A percentile compares a stretch with the other conserved stretches of the same genome.
These are phyloP conservation scores for Prototheca wickerhamii DNA, from an alignment of 163 green algal genomes.

Conservation along the genomic window DNA sequence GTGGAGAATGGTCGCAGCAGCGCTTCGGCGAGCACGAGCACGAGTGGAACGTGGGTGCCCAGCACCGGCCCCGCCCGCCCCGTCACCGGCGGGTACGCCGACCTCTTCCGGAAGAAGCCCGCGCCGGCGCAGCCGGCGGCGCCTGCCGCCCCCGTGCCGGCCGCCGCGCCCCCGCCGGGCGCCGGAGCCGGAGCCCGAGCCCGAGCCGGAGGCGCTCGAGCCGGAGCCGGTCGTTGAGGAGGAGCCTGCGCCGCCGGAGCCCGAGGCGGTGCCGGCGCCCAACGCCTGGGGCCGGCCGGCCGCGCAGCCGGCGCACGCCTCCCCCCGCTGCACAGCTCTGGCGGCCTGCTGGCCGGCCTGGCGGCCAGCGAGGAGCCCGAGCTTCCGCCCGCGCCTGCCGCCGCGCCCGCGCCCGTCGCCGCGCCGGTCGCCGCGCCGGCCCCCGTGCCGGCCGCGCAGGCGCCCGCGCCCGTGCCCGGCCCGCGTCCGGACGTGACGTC, in stretches of 20 bases:
- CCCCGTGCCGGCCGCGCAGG: neutral
- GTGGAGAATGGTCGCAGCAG: neutral
- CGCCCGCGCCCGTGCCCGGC: constrained; percentile 5
- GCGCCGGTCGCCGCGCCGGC: neutral
- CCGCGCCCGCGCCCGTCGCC: neutral
- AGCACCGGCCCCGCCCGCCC: constrained; percentile 2
- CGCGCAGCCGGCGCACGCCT: neutral
- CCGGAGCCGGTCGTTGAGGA: neutral
- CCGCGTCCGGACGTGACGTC: constrained; percentile 7
- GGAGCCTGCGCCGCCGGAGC: neutral
- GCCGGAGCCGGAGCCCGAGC: constrained; percentile 1
- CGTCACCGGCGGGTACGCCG: constrained; percentile 5
- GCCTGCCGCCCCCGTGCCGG: constrained; percentile 1
- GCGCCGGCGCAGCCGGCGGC: constrained; percentile 1
- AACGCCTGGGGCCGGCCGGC: constrained; percentile 21
- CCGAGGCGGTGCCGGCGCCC: constrained; percentile 1
- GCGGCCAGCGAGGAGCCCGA: neutral
- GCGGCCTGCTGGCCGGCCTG: constrained; percentile 19
- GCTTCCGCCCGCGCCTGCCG: neutral
- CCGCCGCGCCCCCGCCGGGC: constrained; percentile 3
- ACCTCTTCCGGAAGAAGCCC: constrained; percentile 5
- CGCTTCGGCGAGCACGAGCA: constrained; percentile 15
- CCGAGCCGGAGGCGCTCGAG: constrained; percentile 2
- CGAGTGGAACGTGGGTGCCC: constrained; percentile 10
- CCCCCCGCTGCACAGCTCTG: neutral